phyloP scores from a whole-genome alignment of 176 grass and related monocot species.

The Cenchrus purpureus region DNA sequence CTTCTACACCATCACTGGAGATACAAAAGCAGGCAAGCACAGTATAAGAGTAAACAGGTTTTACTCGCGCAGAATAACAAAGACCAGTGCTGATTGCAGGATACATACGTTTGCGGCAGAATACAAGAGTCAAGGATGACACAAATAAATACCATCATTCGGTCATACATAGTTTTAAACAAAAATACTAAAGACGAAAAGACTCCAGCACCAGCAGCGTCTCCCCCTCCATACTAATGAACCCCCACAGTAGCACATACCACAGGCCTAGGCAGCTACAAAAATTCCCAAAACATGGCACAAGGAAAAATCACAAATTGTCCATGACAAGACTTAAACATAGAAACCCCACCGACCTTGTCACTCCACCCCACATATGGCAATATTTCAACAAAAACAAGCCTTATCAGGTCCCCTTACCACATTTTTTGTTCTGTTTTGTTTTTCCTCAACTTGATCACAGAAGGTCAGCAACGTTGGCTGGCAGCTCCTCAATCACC shows the following conservation, averaged over 20 bases:
- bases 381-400: constrained; percentile 63
- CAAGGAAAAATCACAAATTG: constrained; percentile 57
- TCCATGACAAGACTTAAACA: constrained; percentile 53
- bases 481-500: constrained; percentile 81
- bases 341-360: constrained; percentile 36
- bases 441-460: constrained; percentile 45
- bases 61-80: not conserved
- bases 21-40: not conserved
- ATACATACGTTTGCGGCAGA: constrained; percentile 13
- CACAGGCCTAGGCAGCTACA: constrained; percentile 58
- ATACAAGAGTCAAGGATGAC: constrained; percentile 50
- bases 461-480: constrained; percentile 91
- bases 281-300: constrained; percentile 80
- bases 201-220: constrained; percentile 36
- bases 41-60: constrained; percentile 5
- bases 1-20: not conserved
- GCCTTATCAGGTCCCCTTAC: constrained; percentile 34
- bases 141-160: constrained; percentile 59
- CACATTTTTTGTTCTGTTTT: constrained; percentile 1
- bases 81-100: not conserved
- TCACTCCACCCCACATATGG: constrained; percentile 32
- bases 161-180: constrained; percentile 50
- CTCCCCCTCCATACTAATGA: constrained; percentile 36
- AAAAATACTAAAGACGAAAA: constrained; percentile 50
- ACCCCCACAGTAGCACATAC: constrained; percentile 44